phyloP scores from a whole-genome alignment of 108 stramenopile genomes.

The Parietichytrium sp. region DNA sequence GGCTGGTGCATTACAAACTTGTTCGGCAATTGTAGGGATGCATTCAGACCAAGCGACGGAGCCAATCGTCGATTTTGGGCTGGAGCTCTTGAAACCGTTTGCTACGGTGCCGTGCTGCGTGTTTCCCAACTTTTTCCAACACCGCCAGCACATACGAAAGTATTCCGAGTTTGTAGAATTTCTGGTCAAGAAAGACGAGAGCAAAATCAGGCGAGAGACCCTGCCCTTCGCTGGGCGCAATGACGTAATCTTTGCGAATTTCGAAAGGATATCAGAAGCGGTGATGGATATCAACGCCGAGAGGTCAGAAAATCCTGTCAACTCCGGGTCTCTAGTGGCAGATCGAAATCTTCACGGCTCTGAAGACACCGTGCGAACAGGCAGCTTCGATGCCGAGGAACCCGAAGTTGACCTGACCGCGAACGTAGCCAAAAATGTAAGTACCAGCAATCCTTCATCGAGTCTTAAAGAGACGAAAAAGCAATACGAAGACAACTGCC shows the following conservation, averaged over 20 bases:
- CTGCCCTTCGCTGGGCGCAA: constrained; percentile 1
- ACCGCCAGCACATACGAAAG: background rate
- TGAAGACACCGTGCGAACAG: background rate
- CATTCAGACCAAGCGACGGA: constrained; percentile 87
- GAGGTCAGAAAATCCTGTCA: background rate
- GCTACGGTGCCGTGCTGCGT: constrained; percentile 57
- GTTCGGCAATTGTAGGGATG: constrained; percentile 68
- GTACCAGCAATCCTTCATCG: background rate
- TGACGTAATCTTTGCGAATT: background rate
- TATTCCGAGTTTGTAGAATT: background rate
- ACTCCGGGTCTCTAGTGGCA: too few relatives aligned
- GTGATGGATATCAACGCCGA: background rate
- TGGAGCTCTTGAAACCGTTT: constrained; percentile 63
- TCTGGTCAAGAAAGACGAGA: background rate
- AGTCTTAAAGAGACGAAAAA: background rate
- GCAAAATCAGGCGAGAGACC: background rate
- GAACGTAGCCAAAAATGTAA: background rate
- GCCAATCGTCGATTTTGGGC: constrained; percentile 65
- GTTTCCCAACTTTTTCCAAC: constrained; percentile 40
- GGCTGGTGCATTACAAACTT: background rate
- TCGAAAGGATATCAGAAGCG: background rate
- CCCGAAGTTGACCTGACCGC: too few relatives aligned
- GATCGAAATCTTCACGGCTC: background rate
- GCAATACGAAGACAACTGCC: background rate
- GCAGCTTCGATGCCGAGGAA: background rate